These are phyloP conservation scores for Ophiognomonia clavigignenti-juglandacearum DNA, from an alignment of 2,329 filamentous ascomycete genomes.

Conservation along the genomic window DNA sequence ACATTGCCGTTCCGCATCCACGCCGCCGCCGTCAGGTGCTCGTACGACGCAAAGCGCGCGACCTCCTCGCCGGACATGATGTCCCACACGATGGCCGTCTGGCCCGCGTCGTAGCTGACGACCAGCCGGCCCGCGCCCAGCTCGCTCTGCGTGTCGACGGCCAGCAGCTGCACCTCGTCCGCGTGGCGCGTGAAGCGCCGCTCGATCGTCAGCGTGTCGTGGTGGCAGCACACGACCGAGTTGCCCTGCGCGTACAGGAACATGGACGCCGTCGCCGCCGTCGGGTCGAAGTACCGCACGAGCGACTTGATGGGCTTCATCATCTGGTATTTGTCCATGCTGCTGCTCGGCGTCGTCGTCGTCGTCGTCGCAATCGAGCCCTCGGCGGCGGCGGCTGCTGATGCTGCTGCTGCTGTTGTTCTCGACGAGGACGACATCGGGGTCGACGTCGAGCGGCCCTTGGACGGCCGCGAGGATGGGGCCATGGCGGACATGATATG, in stretches of 20 bases:
- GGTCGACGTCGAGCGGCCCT: slow-evolving; percentile 55
- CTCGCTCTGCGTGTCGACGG: slow-evolving; percentile 89
- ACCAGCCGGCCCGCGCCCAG: slow-evolving; percentile 78
- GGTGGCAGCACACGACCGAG: slow-evolving; percentile 80
- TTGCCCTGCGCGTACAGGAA: slow-evolving; percentile 84
- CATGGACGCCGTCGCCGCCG: slow-evolving; percentile 84
- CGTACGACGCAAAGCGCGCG: slow-evolving; percentile 87
- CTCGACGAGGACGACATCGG: slow-evolving; percentile 45
- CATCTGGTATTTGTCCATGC: slow-evolving; percentile 50
- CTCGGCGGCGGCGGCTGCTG: too few relatives aligned
- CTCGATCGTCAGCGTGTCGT: slow-evolving; percentile 88
- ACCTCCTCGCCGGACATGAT: slow-evolving; percentile 86
- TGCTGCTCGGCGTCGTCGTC: slow-evolving; percentile 38
- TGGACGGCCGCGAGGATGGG: slow-evolving; percentile 45
- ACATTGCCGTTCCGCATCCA: slow-evolving; percentile 99
- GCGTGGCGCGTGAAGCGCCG: slow-evolving; percentile 78
- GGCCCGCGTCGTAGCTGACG: slow-evolving; percentile 86
- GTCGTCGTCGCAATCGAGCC: too few relatives aligned
- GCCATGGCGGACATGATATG: slow-evolving; percentile 51
- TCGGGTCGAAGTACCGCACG: slow-evolving; percentile 69
- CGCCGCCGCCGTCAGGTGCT: slow-evolving; percentile 74
- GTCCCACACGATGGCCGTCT: slow-evolving; percentile 96
- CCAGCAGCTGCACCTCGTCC: slow-evolving; percentile 77
- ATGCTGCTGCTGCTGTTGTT: too few relatives aligned
- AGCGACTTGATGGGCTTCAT: slow-evolving; percentile 43